These are phyloP conservation scores for Cladophialophora carrionii DNA, from an alignment of 2,329 filamentous ascomycete species.

Conservation along the genomic window DNA sequence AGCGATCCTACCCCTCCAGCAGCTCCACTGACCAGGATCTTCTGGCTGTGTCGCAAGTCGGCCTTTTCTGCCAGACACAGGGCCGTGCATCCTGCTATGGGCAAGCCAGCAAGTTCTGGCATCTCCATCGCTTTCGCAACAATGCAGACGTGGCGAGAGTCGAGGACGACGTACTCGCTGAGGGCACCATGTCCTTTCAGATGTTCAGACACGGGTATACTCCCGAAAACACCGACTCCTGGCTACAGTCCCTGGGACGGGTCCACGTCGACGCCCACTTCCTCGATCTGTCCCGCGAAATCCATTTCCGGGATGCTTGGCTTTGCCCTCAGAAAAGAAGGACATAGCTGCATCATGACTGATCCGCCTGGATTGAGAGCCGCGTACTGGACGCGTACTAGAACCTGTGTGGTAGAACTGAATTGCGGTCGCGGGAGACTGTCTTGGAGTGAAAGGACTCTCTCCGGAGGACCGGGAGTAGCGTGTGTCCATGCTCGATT, in stretches of 20 bases:
- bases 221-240: constrained; percentile 9
- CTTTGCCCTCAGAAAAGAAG: constrained; percentile 7
- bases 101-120: constrained; percentile 2
- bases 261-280: background rate
- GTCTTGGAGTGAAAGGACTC: constrained; percentile 2
- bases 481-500: constrained; percentile 14
- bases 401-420: background rate
- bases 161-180: constrained; percentile 7
- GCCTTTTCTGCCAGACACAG: background rate
- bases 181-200: constrained; percentile 7
- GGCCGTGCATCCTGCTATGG: constrained; percentile 14
- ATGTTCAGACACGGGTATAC: constrained; percentile 7
- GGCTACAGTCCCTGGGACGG: background rate
- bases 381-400: constrained; percentile 7
- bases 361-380: constrained; percentile 17
- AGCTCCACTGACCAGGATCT: constrained; percentile 12
- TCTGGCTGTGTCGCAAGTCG: background rate
- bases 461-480: background rate
- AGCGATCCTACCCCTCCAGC: constrained; percentile 15
- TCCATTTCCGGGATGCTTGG: constrained; percentile 19
- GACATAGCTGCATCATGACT: constrained; percentile 18
- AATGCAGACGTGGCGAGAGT: background rate
- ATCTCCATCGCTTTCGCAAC: background rate
- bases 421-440: background rate
- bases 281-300: constrained; percentile 11